phyloP scores from a whole-genome alignment of 2,329 filamentous ascomycete species.

The Fusarium albidum region DNA sequence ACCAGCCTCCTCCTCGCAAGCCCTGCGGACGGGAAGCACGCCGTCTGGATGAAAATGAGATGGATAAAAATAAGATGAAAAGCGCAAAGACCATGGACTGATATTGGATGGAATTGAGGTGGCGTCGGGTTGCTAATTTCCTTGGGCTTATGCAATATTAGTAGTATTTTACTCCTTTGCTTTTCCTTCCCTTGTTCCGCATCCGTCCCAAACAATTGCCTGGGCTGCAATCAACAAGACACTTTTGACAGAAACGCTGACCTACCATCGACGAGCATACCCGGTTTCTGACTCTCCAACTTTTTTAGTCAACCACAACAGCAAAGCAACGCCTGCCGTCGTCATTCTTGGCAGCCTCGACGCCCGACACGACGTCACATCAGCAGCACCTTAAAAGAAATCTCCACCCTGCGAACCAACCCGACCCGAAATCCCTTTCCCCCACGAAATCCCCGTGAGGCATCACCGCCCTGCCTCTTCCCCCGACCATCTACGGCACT shows the following conservation, averaged over 20 bases:
- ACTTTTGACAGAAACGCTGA: background rate
- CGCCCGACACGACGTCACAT: constrained; percentile 21
- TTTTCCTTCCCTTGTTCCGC: constrained; percentile 1
- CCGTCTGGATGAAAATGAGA: background rate
- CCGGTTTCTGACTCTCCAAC: background rate
- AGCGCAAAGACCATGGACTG: background rate
- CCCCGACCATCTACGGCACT: background rate
- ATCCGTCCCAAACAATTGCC: no score
- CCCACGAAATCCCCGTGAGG: constrained; percentile 16
- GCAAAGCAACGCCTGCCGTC: constrained; percentile 1
- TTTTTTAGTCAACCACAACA: constrained; percentile 4
- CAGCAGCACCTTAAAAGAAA: constrained; percentile 15
- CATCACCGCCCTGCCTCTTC: constrained; percentile 22
- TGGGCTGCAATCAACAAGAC: background rate
- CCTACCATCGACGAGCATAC: background rate
- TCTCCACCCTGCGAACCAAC: constrained; percentile 22
- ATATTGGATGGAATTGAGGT: constrained; percentile 18
- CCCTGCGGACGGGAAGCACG: constrained; percentile 15
- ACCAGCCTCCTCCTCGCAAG: constrained; percentile 30
- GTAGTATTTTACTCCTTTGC: constrained; percentile 4
- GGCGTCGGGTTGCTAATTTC: constrained; percentile 5
- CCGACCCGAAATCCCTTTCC: constrained; percentile 2
- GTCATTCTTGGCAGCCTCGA: constrained; percentile 16
- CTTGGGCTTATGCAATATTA: constrained; percentile 1
- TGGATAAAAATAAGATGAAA: background rate